phyloP scores from a whole-genome alignment of 208 protist species.

The Leishmania arabica region DNA sequence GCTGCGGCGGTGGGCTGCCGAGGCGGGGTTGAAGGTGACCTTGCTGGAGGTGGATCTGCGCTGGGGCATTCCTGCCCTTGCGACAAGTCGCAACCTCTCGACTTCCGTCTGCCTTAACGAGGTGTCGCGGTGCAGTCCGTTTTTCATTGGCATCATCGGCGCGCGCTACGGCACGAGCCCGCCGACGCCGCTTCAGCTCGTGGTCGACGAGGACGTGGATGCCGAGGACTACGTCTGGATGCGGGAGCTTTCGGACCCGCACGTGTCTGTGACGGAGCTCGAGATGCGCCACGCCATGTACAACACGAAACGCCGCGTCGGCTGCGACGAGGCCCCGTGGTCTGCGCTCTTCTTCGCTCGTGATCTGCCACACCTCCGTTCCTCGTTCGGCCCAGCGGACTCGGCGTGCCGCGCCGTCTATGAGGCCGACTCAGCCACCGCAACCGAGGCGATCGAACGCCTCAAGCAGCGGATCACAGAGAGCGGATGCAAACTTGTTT shows the following conservation, averaged over 20 bases:
- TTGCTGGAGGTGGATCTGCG: constrained; percentile 94
- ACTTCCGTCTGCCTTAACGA: constrained; percentile 93
- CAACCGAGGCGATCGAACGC: constrained; percentile 37
- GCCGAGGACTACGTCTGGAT: constrained; percentile 76
- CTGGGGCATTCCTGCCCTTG: constrained; percentile 94
- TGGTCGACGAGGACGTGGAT: constrained; percentile 75
- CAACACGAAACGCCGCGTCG: constrained; percentile 45
- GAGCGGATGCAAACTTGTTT: constrained; percentile 37
- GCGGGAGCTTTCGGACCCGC: constrained; percentile 29
- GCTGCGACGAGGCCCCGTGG: constrained; percentile 4
- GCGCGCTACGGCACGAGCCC: constrained; percentile 83
- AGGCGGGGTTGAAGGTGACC: constrained; percentile 61
- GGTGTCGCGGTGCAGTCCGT: constrained; percentile 93
- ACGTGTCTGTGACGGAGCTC: constrained; percentile 94
- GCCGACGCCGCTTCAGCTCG: constrained; percentile 66
- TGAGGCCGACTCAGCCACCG: constrained; percentile 44
- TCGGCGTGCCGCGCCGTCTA: constrained; percentile 42
- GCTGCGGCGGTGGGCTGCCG: constrained; percentile 78
- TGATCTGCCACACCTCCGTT: constrained; percentile 41
- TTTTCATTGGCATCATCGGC: constrained; percentile 94
- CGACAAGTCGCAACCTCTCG: constrained; percentile 70
- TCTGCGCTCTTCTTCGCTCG: constrained; percentile 85
- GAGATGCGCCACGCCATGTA: constrained; percentile 94
- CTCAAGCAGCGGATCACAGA: constrained; percentile 40
- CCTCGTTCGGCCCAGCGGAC: constrained; percentile 41